phyloP scores from a whole-genome alignment of 1,139 yeast species.

The Spencermartinsiella ligniputridi region DNA sequence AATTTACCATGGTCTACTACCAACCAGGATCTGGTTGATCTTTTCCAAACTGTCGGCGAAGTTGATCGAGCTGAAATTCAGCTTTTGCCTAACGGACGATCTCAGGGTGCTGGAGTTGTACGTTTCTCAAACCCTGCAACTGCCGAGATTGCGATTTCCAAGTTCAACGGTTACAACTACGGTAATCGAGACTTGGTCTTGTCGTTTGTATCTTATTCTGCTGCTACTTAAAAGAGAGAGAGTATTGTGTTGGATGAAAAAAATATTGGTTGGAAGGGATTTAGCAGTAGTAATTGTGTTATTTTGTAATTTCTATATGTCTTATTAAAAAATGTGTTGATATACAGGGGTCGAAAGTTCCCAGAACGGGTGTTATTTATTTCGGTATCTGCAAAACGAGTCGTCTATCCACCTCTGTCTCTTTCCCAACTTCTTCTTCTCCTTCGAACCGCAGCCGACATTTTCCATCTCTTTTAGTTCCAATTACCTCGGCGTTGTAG shows the following conservation, averaged over 20 bases:
- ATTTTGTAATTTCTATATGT: neutral
- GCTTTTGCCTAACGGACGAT: constrained; percentile 58
- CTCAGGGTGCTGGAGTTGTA: constrained; percentile 82
- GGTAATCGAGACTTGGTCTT: constrained; percentile 74
- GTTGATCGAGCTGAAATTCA: constrained; percentile 78
- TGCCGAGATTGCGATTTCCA: constrained; percentile 71
- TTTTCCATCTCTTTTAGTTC: constrained; percentile 67
- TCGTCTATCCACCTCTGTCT: constrained; percentile 85
- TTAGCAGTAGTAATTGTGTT: neutral
- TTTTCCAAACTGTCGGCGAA: constrained; percentile 80
- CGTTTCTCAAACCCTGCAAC: constrained; percentile 63
- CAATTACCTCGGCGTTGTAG: constrained; percentile 88
- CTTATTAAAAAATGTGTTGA: neutral
- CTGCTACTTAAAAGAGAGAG: neutral
- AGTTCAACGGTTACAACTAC: constrained; percentile 72
- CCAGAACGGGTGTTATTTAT: too few species aligned
- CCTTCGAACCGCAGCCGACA: constrained; percentile 89
- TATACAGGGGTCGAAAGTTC: too few species aligned
- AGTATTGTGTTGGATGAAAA: neutral
- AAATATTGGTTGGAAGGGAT: neutral
- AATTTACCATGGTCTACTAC: constrained; percentile 90
- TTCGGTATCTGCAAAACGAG: constrained; percentile 58
- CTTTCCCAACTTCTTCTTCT: constrained; percentile 94
- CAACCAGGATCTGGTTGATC: constrained; percentile 75
- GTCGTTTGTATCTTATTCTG: constrained; percentile 44